Evolutionary conservation across 2,329 filamentous ascomycete genomes (phyloP), one percentile per base, ranked within the genome.

Genomic region (Colletotrichum plurivorum): DNA sequence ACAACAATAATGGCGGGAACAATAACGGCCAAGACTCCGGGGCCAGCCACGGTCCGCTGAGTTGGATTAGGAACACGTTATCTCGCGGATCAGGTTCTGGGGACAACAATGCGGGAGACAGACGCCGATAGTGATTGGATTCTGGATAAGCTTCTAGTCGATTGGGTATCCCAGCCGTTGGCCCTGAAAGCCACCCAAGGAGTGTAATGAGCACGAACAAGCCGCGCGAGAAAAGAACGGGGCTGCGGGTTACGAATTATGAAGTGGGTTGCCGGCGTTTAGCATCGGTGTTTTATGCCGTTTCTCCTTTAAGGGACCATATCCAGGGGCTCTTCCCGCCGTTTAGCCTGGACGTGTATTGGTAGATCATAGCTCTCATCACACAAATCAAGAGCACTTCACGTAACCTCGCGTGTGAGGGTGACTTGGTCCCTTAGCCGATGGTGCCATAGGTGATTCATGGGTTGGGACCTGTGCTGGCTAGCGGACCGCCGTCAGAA

Each of bases 1-100:
- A 63, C 10, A 36, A 10, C 6, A 36, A 10, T 9, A 5, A 10
- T 9, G 8, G 31, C 31, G 69, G 65, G 10, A 75, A 77, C 20
- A 73, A 61, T 12, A 69, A 66, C 9, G 75, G 77, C 15, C 77
- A 78, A 39, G 76, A 77, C 4, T 74, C 78, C 18, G 75, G 77
- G n/a, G 76, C 78, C n/a, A 76, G 77, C 4, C 73, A 76, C 46
- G 79, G 82, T 3, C 79, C 83, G 39, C 71, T 85, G 1, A 76
- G 78, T 66, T 86, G 84, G 84, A 72, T 86, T 20, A 80, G 84
- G 54, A 81, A 81, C 51, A 79, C 78, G 46, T 83, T 85, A 41
- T 64, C 73, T 1, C 72, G 77, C 5, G 69, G 72, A 22, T 58
- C 61, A 5, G 66, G 69, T 4, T 71, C 69, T 4, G 67, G 69